phyloP scores from a whole-genome alignment of 257 asterid species.

The Anisodus acutangulus region DNA sequence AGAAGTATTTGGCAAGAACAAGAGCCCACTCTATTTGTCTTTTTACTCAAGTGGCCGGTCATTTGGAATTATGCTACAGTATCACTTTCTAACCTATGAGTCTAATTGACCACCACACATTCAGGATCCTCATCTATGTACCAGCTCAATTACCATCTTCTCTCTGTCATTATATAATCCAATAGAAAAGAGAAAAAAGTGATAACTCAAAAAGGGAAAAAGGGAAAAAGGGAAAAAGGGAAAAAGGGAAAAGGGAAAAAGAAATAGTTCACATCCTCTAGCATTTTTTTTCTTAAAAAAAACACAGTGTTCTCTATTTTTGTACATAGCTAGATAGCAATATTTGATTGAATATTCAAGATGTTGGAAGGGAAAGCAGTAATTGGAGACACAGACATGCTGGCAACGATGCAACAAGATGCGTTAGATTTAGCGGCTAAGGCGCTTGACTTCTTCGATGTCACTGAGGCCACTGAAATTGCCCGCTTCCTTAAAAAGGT shows the following conservation, averaged over 20 bases:
- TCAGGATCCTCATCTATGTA: slow-evolving; percentile 43
- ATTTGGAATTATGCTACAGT: slow-evolving; percentile 43
- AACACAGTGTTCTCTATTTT: not conserved
- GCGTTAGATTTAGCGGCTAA: slow-evolving; percentile 84
- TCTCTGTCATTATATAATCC: slow-evolving; percentile 29
- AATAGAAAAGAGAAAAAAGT: not conserved
- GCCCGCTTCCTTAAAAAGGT: slow-evolving; percentile 83
- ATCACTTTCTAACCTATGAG: slow-evolving; percentile 33
- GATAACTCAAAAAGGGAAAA: not conserved
- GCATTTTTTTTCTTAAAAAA: not conserved
- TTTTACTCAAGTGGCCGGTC: slow-evolving; percentile 24
- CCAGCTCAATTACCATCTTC: slow-evolving; percentile 29
- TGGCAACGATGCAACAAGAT: slow-evolving; percentile 63
- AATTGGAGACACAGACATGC: slow-evolving; percentile 82
- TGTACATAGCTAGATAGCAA: too few relatives aligned
- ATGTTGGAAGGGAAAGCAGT: slow-evolving; percentile 93
- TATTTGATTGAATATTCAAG: not conserved
- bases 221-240: not conserved
- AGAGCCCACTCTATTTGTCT: slow-evolving; percentile 29
- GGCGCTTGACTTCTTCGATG: slow-evolving; percentile 88
- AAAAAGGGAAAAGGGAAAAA: not conserved
- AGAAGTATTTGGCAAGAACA: not conserved
- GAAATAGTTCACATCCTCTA: not conserved
- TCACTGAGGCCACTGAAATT: slow-evolving; percentile 76
- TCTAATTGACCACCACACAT: slow-evolving; percentile 51